These are phyloP conservation scores for Nicotiana tabacum DNA, from an alignment of 257 asterid species.

Conservation along the genomic window DNA sequence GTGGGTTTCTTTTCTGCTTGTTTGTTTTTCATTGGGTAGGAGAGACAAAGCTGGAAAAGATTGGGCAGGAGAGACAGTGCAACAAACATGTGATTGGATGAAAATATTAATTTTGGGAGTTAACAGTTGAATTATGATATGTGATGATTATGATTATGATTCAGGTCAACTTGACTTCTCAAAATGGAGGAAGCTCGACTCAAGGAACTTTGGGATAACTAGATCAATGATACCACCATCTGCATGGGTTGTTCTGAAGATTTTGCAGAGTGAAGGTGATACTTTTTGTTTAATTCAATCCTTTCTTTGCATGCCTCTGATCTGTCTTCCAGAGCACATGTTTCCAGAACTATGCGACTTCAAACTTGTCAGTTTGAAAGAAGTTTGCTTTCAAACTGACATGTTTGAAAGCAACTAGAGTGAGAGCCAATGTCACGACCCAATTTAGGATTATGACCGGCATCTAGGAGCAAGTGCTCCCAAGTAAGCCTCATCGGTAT, in stretches of 20 bases:
- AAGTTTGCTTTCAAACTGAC: too few species aligned
- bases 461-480: too few species aligned
- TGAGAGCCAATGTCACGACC: too few species aligned
- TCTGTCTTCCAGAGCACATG: background rate
- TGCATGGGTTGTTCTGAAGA: slow-evolving; percentile 51
- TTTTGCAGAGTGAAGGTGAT: slow-evolving; percentile 55
- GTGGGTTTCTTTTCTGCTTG: background rate
- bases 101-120: background rate
- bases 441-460: too few species aligned
- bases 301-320: background rate
- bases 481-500: too few species aligned
- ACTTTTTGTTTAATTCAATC: background rate
- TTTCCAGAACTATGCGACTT: background rate
- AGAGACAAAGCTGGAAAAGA: background rate
- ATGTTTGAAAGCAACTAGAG: too few species aligned
- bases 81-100: background rate
- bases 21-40: background rate
- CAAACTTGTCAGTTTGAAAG: background rate
- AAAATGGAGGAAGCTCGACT: slow-evolving; percentile 67
- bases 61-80: background rate
- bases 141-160: slow-evolving; percentile 8
- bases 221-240: slow-evolving; percentile 49
- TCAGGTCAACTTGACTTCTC: slow-evolving; percentile 40
- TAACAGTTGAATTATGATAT: background rate
- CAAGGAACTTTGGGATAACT: slow-evolving; percentile 55